These are phyloP conservation scores for Huntiella bhutanensis DNA, from an alignment of 2,329 filamentous ascomycete genomes.

Conservation along the genomic window DNA sequence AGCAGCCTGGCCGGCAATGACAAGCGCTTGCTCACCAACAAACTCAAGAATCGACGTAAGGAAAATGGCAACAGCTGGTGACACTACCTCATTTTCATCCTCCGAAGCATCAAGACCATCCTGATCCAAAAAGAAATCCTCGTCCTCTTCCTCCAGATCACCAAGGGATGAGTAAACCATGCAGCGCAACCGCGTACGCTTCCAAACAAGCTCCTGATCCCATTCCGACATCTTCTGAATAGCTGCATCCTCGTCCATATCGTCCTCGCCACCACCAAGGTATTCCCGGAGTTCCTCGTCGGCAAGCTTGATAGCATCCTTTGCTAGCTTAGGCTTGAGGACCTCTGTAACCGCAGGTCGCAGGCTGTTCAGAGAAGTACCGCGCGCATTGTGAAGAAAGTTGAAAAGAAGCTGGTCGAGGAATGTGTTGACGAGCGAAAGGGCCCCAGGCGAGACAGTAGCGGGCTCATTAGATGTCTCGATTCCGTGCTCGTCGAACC, in stretches of 20 bases:
- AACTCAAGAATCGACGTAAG: slow-evolving; percentile 87
- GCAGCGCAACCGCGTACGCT: slow-evolving; percentile 74
- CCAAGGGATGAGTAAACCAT: slow-evolving; percentile 97
- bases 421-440: slow-evolving; percentile 73
- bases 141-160: slow-evolving; percentile 94
- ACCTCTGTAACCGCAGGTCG: slow-evolving; percentile 72
- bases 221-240: slow-evolving; percentile 32
- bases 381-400: slow-evolving; percentile 62
- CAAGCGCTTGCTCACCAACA: slow-evolving; percentile 74
- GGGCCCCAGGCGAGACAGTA: slow-evolving; percentile 50
- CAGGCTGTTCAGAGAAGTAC: slow-evolving; percentile 55
- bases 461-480: slow-evolving; percentile 49
- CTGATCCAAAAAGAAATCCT: slow-evolving; percentile 70
- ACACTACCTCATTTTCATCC: slow-evolving; percentile 49
- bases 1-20: slow-evolving; percentile 73
- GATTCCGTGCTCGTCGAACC: slow-evolving; percentile 49
- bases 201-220: slow-evolving; percentile 89
- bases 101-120: slow-evolving; percentile 50
- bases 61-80: slow-evolving; percentile 86
- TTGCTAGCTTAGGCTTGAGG: slow-evolving; percentile 73
- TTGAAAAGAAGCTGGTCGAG: slow-evolving; percentile 86
- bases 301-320: slow-evolving; percentile 62
- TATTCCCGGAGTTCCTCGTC: slow-evolving; percentile 81
- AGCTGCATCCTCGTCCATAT: slow-evolving; percentile 16
- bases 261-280: slow-evolving; percentile 55